Conservation (phyloP, 148 eudicot genomes). For the Camellia granthamiana region DNA sequence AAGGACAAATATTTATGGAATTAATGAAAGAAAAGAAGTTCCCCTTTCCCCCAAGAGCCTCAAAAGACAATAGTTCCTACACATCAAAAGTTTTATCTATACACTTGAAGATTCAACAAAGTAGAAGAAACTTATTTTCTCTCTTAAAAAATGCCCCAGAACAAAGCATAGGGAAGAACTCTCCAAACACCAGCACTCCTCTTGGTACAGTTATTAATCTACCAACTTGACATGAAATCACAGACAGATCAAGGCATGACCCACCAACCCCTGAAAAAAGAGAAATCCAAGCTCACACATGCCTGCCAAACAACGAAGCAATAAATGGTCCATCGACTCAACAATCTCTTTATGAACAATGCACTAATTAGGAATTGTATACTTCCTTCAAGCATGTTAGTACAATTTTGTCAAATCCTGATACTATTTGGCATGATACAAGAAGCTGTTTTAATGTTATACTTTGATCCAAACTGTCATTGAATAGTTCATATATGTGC, state of each 20-base stretch:
- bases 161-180: not conserved
- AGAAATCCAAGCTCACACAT: too few species aligned
- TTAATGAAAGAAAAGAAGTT: not conserved
- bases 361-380: too few species aligned
- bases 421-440: too few species aligned
- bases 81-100: not conserved
- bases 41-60: not conserved
- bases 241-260: too few species aligned
- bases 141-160: not conserved
- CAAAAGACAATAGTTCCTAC: not conserved
- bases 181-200: not conserved
- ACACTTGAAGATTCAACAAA: not conserved
- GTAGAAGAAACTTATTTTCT: not conserved
- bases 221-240: not conserved
- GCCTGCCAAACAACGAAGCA: too few species aligned
- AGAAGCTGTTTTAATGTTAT: too few species aligned
- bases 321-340: too few species aligned
- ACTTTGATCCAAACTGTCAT: too few species aligned
- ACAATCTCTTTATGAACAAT: too few species aligned
- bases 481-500: too few species aligned
- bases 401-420: too few species aligned
- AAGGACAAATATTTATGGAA: not conserved
- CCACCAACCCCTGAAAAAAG: not conserved
- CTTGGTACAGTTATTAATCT: not conserved
- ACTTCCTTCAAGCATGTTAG: too few species aligned